Percentiles rank a stretch among this genome's conserved stretches.
These are phyloP conservation scores for Apostasia shenzhenica DNA, from an alignment of 106 monocot genomes.

Conservation along the genomic window DNA sequence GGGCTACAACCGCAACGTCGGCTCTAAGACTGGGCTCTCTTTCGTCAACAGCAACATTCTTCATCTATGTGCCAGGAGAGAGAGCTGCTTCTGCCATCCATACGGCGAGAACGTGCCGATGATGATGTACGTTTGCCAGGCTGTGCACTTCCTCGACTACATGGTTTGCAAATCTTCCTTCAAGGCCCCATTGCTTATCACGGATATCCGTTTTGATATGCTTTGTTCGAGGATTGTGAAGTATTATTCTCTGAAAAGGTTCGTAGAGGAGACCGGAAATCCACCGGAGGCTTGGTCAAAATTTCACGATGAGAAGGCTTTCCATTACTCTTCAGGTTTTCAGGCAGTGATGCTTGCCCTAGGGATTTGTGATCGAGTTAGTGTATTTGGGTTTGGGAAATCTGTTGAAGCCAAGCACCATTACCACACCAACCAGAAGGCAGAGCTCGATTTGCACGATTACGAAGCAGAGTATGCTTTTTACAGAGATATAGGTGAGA, in stretches of 20 bases:
- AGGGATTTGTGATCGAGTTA: constrained; percentile 56
- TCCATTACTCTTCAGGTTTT: constrained; percentile 87
- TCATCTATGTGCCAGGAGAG: constrained; percentile 49
- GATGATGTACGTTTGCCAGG: constrained; percentile 72
- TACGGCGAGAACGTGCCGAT: constrained; percentile 58
- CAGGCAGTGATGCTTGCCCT: constrained; percentile 75
- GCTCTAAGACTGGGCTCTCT: constrained; percentile 50
- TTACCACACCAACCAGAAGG: constrained; percentile 87
- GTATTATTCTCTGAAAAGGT: constrained; percentile 65
- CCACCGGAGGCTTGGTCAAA: constrained; percentile 41
- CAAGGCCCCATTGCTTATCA: constrained; percentile 42
- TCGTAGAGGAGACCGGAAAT: constrained; percentile 40
- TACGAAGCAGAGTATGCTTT: constrained; percentile 85
- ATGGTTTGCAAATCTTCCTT: constrained; percentile 45
- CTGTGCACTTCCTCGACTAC: constrained; percentile 66
- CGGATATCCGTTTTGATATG: constrained; percentile 57
- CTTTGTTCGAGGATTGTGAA: constrained; percentile 60
- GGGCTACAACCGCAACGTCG: constrained; percentile 49
- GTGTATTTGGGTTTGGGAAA: constrained; percentile 87
- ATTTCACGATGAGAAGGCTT: constrained; percentile 43
- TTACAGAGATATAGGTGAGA: constrained; percentile 46
- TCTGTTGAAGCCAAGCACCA: constrained; percentile 61
- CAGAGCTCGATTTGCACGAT: constrained; percentile 77
- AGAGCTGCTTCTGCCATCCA: constrained; percentile 64
- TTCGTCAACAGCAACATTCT: constrained; percentile 84